phyloP scores from a whole-genome alignment of 1,139 yeast genomes.

The Yamadazyma membranifaciens region DNA sequence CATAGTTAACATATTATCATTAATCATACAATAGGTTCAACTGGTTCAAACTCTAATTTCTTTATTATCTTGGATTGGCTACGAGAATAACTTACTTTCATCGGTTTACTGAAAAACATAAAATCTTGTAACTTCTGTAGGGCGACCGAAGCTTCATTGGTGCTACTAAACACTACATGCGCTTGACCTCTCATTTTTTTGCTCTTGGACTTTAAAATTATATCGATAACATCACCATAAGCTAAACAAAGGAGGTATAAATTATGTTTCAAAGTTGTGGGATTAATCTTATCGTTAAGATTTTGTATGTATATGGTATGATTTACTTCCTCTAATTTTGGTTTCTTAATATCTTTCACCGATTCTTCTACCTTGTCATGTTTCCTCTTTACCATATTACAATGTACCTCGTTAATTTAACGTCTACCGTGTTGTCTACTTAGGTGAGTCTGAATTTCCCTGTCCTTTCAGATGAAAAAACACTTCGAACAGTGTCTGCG shows the following conservation, averaged over 20 bases:
- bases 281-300: slow-evolving; percentile 60
- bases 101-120: slow-evolving; percentile 54
- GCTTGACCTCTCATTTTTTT: slow-evolving; percentile 72
- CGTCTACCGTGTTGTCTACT: no score
- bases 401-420: background rate
- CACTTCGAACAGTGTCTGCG: no score
- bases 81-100: slow-evolving; percentile 21
- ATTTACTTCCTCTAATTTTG: slow-evolving; percentile 6
- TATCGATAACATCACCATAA: slow-evolving; percentile 65
- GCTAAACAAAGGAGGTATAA: slow-evolving; percentile 63
- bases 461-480: background rate
- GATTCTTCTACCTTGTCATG: background rate
- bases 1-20: background rate
- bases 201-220: slow-evolving; percentile 40
- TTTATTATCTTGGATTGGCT: slow-evolving; percentile 1
- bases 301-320: slow-evolving; percentile 67
- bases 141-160: slow-evolving; percentile 55
- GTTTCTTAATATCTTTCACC: slow-evolving; percentile 5
- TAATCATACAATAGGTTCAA: background rate
- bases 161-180: slow-evolving; percentile 55
- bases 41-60: background rate
- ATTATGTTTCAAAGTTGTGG: slow-evolving; percentile 45
- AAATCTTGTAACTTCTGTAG: slow-evolving; percentile 47
- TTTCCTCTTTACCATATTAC: background rate
- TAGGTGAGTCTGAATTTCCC: no score